Base-by-base conservation (phyloP, 345 rosid genomes). In the thale cress (Arabidopsis thaliana) region DNA sequence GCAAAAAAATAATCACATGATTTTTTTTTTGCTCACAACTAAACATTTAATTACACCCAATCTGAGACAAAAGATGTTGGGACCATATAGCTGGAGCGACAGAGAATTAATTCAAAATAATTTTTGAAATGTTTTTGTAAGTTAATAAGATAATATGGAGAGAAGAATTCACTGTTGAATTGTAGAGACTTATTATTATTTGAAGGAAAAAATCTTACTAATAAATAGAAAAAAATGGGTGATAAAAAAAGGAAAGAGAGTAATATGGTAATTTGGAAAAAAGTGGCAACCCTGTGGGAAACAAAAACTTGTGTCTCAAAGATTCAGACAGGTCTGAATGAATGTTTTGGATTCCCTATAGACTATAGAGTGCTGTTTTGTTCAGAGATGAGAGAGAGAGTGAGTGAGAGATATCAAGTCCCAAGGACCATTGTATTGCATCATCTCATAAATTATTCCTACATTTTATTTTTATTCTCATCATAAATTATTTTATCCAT, bases 241-340 rank as follows among this genome's bases (percentile, higher is more conserved):
- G 32, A 28, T 28, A 28, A 28, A 28, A 28, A 28, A 28, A 28
- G 65, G 74, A 65, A 66, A 61, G 46, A 50, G 73, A 57, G 67
- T 64, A 77, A 77, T 56, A 40, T 71, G 62, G 73, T 79, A 41
- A 68, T 37, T 33, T 22, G 42, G 67, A 40, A 41, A 69, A 65
- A 65, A 65, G 78, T 59, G 72, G 78, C 8, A 72, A 73, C 76
- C 69, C 71, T 75, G 48, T 9, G 78, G 76, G 82, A 51, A 60
- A 58, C 81, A 71, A 65, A 78, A 71, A 65, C 62, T 57, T 65
- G 69, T 78, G 87, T 80, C 82, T 82, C 84, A 78, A 80, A 78
- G 79, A 73, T 73, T 78, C 82, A 70, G 84, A 82, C 84, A 84
- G 74, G 83, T 73, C 71, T 73, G 73, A 73, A 76, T 78, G 77